Percentiles rank a stretch among this genome's conserved stretches.
These are phyloP conservation scores for Prinsepia uniflora DNA, from an alignment of 306 rosid genomes.

Conservation along the genomic window DNA sequence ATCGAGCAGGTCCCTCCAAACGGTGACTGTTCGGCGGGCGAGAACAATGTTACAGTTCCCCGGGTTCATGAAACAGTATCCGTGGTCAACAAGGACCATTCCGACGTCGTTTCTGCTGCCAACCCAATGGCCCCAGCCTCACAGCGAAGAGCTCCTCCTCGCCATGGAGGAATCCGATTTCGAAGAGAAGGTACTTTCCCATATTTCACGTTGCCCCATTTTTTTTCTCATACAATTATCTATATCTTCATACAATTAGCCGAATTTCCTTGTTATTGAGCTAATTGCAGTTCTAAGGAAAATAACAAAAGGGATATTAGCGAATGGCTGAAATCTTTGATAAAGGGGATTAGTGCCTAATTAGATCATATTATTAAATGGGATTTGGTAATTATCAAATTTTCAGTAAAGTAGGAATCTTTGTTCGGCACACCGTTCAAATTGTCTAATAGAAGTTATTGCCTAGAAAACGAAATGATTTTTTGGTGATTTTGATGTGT, in stretches of 20 bases:
- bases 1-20: background rate
- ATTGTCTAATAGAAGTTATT: background rate
- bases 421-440: background rate
- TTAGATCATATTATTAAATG: background rate
- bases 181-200: slow-evolving; percentile 64
- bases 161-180: slow-evolving; percentile 88
- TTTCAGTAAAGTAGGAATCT: background rate
- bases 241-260: background rate
- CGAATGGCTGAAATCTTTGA: background rate
- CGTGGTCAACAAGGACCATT: slow-evolving; percentile 65
- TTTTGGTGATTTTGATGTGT: background rate
- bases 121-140: slow-evolving; percentile 91
- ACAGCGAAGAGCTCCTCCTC: slow-evolving; percentile 82
- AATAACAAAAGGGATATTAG: background rate
- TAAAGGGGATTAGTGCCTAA: slow-evolving; percentile 3
- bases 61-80: slow-evolving; percentile 83
- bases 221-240: background rate
- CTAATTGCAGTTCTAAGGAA: background rate
- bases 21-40: background rate
- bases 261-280: background rate
- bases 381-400: background rate
- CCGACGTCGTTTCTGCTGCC: slow-evolving; percentile 85
- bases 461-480: too few species aligned
- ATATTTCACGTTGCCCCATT: background rate
- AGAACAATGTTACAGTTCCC: slow-evolving; percentile 79